A percentile compares a stretch with the other conserved stretches of the same genome.
phyloP scores from a whole-genome alignment of 306 rosid species.

The Herpetospermum pedunculosum region DNA sequence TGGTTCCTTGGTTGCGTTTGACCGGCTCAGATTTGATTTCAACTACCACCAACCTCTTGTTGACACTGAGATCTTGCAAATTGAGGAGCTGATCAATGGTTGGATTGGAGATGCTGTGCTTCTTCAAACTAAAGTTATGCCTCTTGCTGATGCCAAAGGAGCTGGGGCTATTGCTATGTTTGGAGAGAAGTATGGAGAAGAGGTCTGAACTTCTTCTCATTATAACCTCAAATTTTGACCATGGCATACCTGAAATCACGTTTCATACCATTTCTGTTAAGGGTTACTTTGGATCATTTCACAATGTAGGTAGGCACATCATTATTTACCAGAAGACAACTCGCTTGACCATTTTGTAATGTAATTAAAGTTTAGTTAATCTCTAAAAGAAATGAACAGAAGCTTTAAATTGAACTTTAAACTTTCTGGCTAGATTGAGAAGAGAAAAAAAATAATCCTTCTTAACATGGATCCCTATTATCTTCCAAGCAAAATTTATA shows the following conservation, averaged over 20 bases:
- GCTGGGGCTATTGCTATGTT: constrained; percentile 97
- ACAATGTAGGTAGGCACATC: neutral
- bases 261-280: neutral
- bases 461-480: neutral
- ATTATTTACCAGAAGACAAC: neutral
- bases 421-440: too few species aligned
- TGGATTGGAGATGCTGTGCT: constrained; percentile 71
- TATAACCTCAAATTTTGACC: neutral
- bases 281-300: neutral
- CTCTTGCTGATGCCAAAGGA: constrained; percentile 68
- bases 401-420: neutral
- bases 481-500: neutral
- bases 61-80: constrained; percentile 54
- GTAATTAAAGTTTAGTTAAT: neutral
- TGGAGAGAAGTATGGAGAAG: constrained; percentile 91
- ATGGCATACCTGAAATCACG: neutral
- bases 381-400: neutral
- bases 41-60: constrained; percentile 68
- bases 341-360: neutral
- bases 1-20: constrained; percentile 92
- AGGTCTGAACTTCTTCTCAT: constrained; percentile 37
- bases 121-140: constrained; percentile 85
- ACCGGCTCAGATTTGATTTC: constrained; percentile 93
- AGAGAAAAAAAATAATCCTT: too few species aligned
- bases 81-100: constrained; percentile 58